These are phyloP conservation scores for Cephaloascus albidus DNA, from an alignment of 805 yeast species.

Conservation along the genomic window DNA sequence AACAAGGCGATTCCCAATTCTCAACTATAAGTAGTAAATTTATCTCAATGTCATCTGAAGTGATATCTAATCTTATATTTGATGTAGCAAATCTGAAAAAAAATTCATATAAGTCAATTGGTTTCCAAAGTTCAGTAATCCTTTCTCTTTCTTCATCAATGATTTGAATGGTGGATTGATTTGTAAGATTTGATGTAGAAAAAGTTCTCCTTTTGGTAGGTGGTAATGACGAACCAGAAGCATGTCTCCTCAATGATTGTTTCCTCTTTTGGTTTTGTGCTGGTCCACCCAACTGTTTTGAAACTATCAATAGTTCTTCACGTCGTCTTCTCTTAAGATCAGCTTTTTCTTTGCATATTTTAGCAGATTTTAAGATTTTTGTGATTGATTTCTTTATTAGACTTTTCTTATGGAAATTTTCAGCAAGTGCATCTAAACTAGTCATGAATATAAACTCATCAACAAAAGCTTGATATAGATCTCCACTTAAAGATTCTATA, in stretches of 20 bases:
- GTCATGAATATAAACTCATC: conserved; percentile 42
- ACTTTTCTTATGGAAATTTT: conserved; percentile 16
- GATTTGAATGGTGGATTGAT: conserved; percentile 1
- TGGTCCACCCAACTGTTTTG: conserved; percentile 19
- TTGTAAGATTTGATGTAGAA: conserved; percentile 5
- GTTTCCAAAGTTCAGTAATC: conserved; percentile 37
- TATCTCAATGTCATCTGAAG: conserved; percentile 12
- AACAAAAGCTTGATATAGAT: conserved; percentile 51
- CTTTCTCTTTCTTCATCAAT: conserved; percentile 19
- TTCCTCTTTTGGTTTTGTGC: conserved; percentile 2
- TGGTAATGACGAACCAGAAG: conserved; percentile 10
- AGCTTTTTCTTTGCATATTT: conserved; percentile 12
- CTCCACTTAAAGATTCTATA: conserved; percentile 33
- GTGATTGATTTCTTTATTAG: conserved; percentile 20
- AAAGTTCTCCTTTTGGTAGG: conserved; percentile 11
- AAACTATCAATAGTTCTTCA: conserved; percentile 25
- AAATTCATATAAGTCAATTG: conserved; percentile 27
- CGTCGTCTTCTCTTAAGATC: conserved; percentile 21
- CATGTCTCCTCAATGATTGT: neutral
- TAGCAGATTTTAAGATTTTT: conserved; percentile 19
- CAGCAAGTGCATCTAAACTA: conserved; percentile 36
- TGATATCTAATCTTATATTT: conserved; percentile 14
- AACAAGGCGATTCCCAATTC: conserved; percentile 36
- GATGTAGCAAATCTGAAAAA: conserved; percentile 15
- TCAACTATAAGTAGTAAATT: conserved; percentile 33